Evolutionary conservation across 768 basidiomycete genomes (phyloP).

Genomic region (Lentinus brumalis): DNA sequence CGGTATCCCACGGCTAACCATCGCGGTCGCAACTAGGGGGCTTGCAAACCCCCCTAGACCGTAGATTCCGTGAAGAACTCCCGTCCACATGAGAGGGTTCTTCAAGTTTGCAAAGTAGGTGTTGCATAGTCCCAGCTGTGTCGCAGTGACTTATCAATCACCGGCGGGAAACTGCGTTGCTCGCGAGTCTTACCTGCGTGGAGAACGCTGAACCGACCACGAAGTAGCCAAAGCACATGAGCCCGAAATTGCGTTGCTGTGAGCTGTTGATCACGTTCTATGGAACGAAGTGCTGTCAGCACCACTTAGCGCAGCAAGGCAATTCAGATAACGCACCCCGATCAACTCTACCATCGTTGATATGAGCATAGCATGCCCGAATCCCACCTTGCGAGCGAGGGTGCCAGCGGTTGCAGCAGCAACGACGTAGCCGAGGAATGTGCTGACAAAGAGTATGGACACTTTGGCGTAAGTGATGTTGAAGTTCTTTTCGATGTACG

Average conservation of each 20-base stretch:
- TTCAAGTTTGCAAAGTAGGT: conserved; percentile 29
- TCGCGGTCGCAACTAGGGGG: conserved; percentile 26
- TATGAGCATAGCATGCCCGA: conserved; percentile 25
- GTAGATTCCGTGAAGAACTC: conserved; percentile 30
- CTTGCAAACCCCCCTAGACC: conserved; percentile 29
- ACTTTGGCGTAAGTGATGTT: conserved; percentile 28
- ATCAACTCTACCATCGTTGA: conserved; percentile 23
- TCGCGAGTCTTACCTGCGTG: conserved; percentile 21
- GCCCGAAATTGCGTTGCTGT: conserved; percentile 24
- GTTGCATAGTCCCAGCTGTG: conserved; percentile 26
- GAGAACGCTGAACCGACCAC: conserved; percentile 29
- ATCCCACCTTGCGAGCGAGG: conserved; percentile 23
- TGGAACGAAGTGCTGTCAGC: not conserved
- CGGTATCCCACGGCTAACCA: conserved; percentile 25
- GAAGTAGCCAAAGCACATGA: conserved; percentile 33
- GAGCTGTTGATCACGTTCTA: conserved; percentile 32
- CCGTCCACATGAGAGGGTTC: conserved; percentile 30
- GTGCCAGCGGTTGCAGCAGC: conserved; percentile 26
- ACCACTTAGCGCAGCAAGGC: not conserved
- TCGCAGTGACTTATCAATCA: not conserved
- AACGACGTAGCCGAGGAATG: conserved; percentile 28
- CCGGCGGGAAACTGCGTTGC: not conserved
- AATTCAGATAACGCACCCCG: conserved; percentile 18
- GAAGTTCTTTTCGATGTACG: conserved; percentile 27
- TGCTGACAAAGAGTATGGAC: conserved; percentile 27